These are phyloP conservation scores for Wallacemonas sp. DNA, from an alignment of 208 protist species.

Conservation along the genomic window DNA sequence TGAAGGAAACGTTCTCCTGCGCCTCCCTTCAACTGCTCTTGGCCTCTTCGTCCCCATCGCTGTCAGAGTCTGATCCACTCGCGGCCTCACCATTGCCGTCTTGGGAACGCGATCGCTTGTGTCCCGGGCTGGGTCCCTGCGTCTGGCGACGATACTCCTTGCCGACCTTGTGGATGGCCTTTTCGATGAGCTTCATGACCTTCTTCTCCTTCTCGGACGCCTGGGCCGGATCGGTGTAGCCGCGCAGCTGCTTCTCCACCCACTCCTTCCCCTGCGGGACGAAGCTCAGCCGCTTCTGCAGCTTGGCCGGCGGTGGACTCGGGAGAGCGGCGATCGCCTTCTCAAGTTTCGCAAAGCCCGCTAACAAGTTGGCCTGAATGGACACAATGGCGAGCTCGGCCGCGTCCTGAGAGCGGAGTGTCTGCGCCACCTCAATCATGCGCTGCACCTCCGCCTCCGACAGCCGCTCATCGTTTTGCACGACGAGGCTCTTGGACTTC, in stretches of 20 bases:
- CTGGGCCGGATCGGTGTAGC: slow-evolving; percentile 41
- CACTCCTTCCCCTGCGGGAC: slow-evolving; percentile 57
- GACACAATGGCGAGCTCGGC: slow-evolving; percentile 28
- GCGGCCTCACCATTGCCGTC: neutral
- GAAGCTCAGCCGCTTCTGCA: slow-evolving; percentile 62
- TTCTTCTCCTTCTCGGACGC: slow-evolving; percentile 57
- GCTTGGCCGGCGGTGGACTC: slow-evolving; percentile 39
- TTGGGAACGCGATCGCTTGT: slow-evolving; percentile 8
- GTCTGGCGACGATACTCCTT: slow-evolving; percentile 16
- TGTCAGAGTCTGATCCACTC: neutral
- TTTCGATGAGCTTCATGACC: slow-evolving; percentile 39
- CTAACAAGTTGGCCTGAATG: slow-evolving; percentile 26
- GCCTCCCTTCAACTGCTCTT: too few species aligned
- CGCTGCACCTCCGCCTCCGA: slow-evolving; percentile 55
- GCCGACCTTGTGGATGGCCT: slow-evolving; percentile 21
- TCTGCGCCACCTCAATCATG: slow-evolving; percentile 52
- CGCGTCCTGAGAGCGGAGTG: slow-evolving; percentile 38
- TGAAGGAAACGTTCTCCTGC: too few species aligned
- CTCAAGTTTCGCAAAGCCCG: slow-evolving; percentile 42
- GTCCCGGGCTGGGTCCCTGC: neutral
- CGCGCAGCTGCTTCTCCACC: slow-evolving; percentile 47
- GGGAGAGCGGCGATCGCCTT: slow-evolving; percentile 32
- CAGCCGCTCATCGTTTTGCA: slow-evolving; percentile 84
- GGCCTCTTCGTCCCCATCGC: slow-evolving; percentile 16
- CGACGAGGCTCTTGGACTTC: slow-evolving; percentile 92